phyloP scores from a whole-genome alignment of 352 stramenopile species.

The Halophytophthora polymorphica region DNA sequence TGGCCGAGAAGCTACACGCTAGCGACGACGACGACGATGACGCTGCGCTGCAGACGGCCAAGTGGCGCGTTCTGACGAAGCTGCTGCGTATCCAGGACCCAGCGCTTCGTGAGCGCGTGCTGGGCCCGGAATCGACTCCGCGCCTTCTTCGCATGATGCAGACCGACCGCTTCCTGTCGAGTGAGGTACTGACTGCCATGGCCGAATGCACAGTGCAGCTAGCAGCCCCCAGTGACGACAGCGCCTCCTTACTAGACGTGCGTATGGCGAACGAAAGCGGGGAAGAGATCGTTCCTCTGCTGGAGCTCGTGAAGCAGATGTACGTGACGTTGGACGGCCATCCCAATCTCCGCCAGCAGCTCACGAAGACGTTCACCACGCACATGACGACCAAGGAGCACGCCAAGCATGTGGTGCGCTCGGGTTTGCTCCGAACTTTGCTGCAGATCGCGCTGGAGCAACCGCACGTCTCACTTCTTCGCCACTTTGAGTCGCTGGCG shows the following conservation, averaged over 20 bases:
- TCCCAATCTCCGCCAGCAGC: slow-evolving; percentile 18
- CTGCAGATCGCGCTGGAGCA: slow-evolving; percentile 45
- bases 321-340: slow-evolving; percentile 55
- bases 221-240: neutral
- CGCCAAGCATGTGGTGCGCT: slow-evolving; percentile 40
- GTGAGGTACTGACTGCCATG: slow-evolving; percentile 19
- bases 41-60: neutral
- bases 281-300: slow-evolving; percentile 17
- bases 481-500: slow-evolving; percentile 19
- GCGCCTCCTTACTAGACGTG: slow-evolving; percentile 11
- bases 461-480: slow-evolving; percentile 7
- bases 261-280: slow-evolving; percentile 3
- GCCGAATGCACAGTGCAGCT: slow-evolving; percentile 1
- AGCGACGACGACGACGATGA: neutral
- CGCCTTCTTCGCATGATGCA: slow-evolving; percentile 20
- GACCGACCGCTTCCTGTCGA: slow-evolving; percentile 15
- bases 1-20: neutral
- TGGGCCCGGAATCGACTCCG: slow-evolving; percentile 4
- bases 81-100: neutral
- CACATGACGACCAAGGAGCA: slow-evolving; percentile 40
- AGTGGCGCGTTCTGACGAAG: slow-evolving; percentile 3
- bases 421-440: slow-evolving; percentile 36
- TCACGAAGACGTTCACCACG: slow-evolving; percentile 30
- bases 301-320: slow-evolving; percentile 70
- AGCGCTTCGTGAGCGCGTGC: no score